Percentiles rank a stretch among this genome's conserved stretches.
Evolutionary conservation across 1,139 yeast genomes (phyloP).

Genomic region (Geotrichum reessii): DNA sequence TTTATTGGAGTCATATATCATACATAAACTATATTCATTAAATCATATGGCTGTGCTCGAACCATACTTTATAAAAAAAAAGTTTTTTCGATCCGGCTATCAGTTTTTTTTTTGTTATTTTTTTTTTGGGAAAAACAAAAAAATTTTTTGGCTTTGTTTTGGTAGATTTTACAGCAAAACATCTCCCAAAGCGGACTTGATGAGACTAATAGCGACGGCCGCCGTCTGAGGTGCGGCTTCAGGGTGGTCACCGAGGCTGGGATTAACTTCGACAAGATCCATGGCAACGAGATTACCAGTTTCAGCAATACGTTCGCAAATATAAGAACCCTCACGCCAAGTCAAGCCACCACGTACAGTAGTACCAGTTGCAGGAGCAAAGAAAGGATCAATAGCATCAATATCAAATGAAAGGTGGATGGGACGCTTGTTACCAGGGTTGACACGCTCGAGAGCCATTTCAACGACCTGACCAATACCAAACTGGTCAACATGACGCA

Average conservation of each 20-base stretch:
- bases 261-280: constrained; percentile 93
- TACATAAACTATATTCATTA: neutral
- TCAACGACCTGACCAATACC: constrained; percentile 90
- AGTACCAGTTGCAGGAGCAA: constrained; percentile 96
- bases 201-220: constrained; percentile 83
- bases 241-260: constrained; percentile 75
- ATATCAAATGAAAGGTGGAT: constrained; percentile 91
- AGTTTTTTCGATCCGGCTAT: neutral
- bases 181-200: constrained; percentile 92
- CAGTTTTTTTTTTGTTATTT: neutral
- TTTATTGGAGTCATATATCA: neutral
- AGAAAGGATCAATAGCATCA: constrained; percentile 92
- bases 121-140: neutral
- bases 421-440: constrained; percentile 70
- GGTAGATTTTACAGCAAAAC: constrained; percentile 38
- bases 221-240: constrained; percentile 78
- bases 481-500: constrained; percentile 92
- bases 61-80: neutral
- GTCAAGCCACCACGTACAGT: constrained; percentile 96
- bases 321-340: constrained; percentile 85
- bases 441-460: constrained; percentile 77
- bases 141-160: neutral
- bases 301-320: constrained; percentile 88
- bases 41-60: neutral
- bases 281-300: constrained; percentile 79